These are phyloP conservation scores for Trifolium fragiferum DNA, from an alignment of 306 rosid genomes.

Conservation along the genomic window DNA sequence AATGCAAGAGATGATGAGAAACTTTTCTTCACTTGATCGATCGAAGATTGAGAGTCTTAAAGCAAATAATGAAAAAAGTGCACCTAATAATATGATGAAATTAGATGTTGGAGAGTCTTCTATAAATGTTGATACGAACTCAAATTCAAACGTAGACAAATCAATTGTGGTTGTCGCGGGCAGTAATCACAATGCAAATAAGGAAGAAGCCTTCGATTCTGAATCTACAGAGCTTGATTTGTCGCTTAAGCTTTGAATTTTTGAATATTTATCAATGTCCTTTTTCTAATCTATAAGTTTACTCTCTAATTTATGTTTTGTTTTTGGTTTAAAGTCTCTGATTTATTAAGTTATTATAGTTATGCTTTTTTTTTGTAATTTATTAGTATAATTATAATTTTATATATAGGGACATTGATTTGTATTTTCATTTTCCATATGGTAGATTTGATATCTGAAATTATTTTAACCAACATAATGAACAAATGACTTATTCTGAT, in stretches of 20 bases:
- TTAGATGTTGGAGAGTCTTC: background rate
- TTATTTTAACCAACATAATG: too few relatives aligned
- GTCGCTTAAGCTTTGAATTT: conserved; percentile 54
- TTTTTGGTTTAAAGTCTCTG: too few relatives aligned
- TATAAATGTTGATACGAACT: background rate
- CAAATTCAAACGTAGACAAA: background rate
- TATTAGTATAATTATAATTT: too few relatives aligned
- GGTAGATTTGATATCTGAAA: too few relatives aligned
- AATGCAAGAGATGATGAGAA: background rate
- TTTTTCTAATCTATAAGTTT: background rate
- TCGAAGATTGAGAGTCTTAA: background rate
- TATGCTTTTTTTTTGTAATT: too few relatives aligned
- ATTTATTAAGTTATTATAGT: too few relatives aligned
- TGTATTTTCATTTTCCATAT: too few relatives aligned
- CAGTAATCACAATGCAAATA: background rate
- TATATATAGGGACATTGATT: too few relatives aligned
- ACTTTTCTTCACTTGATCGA: background rate
- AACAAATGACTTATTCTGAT: too few relatives aligned
- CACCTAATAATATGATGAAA: background rate
- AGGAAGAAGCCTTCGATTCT: background rate
- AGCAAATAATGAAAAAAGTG: background rate
- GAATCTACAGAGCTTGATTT: conserved; percentile 50
- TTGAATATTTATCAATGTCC: background rate
- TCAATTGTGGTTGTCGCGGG: background rate
- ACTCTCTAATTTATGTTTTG: background rate